These are phyloP conservation scores for Blastocystis sp. DNA, from an alignment of 352 stramenopile genomes.

Conservation along the genomic window DNA sequence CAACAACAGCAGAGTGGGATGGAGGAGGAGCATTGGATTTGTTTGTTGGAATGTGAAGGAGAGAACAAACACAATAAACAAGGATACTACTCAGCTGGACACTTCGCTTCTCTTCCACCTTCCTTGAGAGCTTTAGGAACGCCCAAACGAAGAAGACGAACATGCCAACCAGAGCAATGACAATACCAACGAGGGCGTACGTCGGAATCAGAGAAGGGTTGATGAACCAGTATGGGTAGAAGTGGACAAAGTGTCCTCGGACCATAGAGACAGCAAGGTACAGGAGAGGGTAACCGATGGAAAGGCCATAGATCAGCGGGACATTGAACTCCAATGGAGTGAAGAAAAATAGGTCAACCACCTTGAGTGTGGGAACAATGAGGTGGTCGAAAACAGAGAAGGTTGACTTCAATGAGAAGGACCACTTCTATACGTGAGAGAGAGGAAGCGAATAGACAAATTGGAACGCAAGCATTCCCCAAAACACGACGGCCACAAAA, in stretches of 20 bases:
- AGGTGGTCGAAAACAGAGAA: constrained; percentile 25
- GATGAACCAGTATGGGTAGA: constrained; percentile 52
- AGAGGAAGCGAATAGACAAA: background rate
- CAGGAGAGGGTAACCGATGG: constrained; percentile 1
- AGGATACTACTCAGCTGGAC: background rate
- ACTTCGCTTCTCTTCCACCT: no score
- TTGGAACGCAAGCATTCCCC: background rate
- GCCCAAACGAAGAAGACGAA: background rate
- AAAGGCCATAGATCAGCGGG: background rate
- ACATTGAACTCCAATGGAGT: background rate
- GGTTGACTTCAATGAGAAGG: background rate
- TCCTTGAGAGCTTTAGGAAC: background rate
- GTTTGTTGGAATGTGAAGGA: no score
- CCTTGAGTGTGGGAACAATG: constrained; percentile 6
- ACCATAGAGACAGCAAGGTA: constrained; percentile 6
- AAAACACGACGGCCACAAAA: constrained; percentile 28
- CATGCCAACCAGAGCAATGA: background rate
- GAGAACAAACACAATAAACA: constrained; percentile 20
- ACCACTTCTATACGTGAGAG: constrained; percentile 5
- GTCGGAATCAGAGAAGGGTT: background rate
- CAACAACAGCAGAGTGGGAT: background rate
- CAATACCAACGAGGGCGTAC: background rate
- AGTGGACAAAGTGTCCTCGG: background rate
- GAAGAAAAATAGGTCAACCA: constrained; percentile 24
- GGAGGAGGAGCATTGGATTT: background rate